phyloP scores from a whole-genome alignment of 306 rosid genomes.

The Comarum palustre region DNA sequence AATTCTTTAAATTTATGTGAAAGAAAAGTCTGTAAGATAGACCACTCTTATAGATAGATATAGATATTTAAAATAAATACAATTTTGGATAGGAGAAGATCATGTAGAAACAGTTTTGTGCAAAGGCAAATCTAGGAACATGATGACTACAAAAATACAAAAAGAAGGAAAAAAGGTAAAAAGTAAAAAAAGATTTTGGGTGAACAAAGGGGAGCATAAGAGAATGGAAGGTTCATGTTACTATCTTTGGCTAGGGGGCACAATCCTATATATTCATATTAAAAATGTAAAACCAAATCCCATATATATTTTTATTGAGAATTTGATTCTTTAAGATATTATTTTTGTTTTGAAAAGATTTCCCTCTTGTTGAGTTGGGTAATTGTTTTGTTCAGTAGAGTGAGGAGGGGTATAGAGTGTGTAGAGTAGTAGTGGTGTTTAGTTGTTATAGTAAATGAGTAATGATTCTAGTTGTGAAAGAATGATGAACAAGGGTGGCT shows the following conservation, averaged over 20 bases:
- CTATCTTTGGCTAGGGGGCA: neutral
- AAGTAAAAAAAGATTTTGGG: conserved; percentile 3
- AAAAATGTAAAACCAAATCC: neutral
- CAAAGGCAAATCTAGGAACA: conserved; percentile 8
- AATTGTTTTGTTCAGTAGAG: neutral
- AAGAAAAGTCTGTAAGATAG: neutral
- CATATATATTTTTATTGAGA: neutral
- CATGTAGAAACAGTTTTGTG: neutral
- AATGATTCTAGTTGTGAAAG: conserved; percentile 65
- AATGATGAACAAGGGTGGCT: conserved; percentile 64
- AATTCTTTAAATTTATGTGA: neutral
- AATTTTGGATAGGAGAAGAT: neutral
- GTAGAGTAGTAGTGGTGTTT: neutral
- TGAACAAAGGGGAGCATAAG: conserved; percentile 1
- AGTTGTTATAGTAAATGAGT: conserved; percentile 58
- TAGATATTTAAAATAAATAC: too few species aligned
- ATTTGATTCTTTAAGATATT: neutral
- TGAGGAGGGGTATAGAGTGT: neutral
- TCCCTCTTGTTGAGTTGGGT: conserved; percentile 19
- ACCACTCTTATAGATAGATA: neutral
- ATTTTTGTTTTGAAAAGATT: conserved; percentile 27
- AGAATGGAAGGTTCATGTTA: conserved; percentile 27
- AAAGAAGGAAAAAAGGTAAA: conserved; percentile 15
- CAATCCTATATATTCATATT: neutral
- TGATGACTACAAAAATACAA: neutral